Percentiles rank a stretch among this genome's conserved stretches.
These are phyloP conservation scores for Globisporangium solare DNA, from an alignment of 352 stramenopile species.

Conservation along the genomic window DNA sequence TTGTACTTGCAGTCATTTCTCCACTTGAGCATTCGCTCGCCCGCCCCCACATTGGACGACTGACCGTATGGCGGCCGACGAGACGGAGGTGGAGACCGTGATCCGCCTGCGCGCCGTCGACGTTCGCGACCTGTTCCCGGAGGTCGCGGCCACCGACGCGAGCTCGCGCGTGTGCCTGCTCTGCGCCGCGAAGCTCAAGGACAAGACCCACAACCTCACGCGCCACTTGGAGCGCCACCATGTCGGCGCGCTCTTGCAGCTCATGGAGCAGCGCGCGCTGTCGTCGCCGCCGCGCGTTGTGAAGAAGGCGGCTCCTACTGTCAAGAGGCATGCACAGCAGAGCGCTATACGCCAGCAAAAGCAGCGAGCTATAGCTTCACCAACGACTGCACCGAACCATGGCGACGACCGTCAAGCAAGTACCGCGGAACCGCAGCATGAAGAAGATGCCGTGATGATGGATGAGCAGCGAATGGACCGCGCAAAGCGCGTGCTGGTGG, in stretches of 20 bases:
- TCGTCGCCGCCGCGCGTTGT: not conserved
- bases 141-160: constrained; percentile 28
- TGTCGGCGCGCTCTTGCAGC: constrained; percentile 36
- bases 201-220: constrained; percentile 68
- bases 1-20: too few relatives aligned
- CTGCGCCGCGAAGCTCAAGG: constrained; percentile 42
- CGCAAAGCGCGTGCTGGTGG: constrained; percentile 30
- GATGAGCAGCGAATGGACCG: constrained; percentile 3
- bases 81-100: constrained; percentile 57
- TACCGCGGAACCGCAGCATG: not conserved
- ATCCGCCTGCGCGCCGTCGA: constrained; percentile 43
- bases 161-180: constrained; percentile 42
- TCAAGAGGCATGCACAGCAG: not conserved
- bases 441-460: constrained; percentile 1
- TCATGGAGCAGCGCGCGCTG: constrained; percentile 34
- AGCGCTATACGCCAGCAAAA: not conserved
- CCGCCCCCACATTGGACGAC: not conserved
- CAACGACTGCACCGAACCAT: not conserved
- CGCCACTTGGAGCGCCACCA: constrained; percentile 54
- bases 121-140: constrained; percentile 45
- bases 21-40: not conserved
- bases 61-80: constrained; percentile 24
- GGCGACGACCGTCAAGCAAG: not conserved
- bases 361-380: not conserved
- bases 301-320: constrained; percentile 7